Conservation (phyloP, 1,284 basidiomycete genomes). For the Cutaneotrichosporon cutaneum region DNA sequence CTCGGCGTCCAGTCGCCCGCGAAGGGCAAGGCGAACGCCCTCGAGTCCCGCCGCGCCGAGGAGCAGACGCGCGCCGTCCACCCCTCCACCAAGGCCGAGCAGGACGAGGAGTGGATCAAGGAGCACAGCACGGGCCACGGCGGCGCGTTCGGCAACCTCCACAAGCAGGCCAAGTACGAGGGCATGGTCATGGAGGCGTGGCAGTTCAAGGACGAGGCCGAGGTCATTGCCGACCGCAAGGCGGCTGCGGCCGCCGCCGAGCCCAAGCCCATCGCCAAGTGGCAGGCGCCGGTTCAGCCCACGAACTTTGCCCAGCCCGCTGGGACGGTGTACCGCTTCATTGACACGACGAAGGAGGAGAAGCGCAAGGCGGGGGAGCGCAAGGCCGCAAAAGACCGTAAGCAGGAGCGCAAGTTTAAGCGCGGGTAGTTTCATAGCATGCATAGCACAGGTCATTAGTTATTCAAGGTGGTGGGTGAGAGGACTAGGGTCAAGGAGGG, state of each 20-base stretch:
- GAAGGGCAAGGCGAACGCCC: conserved; percentile 19
- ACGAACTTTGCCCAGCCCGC: background rate
- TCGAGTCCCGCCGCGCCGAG: conserved; percentile 14
- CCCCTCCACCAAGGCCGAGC: conserved; percentile 37
- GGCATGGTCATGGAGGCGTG: conserved; percentile 44
- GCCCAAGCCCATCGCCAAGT: background rate
- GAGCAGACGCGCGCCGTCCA: conserved; percentile 32
- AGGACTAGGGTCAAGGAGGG: too few species aligned
- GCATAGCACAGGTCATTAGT: conserved; percentile 12
- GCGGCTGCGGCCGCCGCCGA: conserved; percentile 22
- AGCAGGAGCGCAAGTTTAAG: conserved; percentile 2
- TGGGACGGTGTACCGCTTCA: conserved; percentile 22
- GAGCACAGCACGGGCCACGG: conserved; percentile 34
- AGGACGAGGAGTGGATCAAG: conserved; percentile 42
- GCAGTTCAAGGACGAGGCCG: conserved; percentile 43
- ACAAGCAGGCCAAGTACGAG: conserved; percentile 9
- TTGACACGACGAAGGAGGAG: conserved; percentile 23
- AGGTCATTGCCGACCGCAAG: conserved; percentile 22
- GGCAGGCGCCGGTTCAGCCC: conserved; percentile 3
- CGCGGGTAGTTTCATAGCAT: conserved; percentile 5
- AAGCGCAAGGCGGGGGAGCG: conserved; percentile 6
- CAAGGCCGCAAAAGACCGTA: background rate
- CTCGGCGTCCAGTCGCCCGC: conserved; percentile 32
- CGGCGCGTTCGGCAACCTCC: conserved; percentile 38
- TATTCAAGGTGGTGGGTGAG: too few species aligned